These are phyloP conservation scores for Leccinum subtestaceum DNA, from an alignment of 768 basidiomycete species.

Conservation along the genomic window DNA sequence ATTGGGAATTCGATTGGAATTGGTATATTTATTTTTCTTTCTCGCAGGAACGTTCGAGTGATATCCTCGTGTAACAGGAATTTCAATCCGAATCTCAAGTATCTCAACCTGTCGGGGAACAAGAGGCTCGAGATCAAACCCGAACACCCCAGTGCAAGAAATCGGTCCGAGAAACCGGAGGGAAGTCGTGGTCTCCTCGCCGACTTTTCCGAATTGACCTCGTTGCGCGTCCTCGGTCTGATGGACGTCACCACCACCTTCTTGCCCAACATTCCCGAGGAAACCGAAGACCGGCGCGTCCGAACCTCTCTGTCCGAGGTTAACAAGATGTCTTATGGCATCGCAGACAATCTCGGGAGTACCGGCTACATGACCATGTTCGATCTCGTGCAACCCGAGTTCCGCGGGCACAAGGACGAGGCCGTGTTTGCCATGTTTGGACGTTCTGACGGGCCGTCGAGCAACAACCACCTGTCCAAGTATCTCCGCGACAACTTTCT, in stretches of 20 bases:
- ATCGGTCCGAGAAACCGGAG: constrained; percentile 21
- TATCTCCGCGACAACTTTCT: constrained; percentile 83
- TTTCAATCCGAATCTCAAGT: constrained; percentile 88
- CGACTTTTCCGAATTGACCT: constrained; percentile 83
- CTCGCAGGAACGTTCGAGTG: neutral
- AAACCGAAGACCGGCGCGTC: constrained; percentile 85
- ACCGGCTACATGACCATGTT: constrained; percentile 83
- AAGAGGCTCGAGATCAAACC: constrained; percentile 94
- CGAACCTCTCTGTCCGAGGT: constrained; percentile 88
- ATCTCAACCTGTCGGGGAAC: constrained; percentile 97
- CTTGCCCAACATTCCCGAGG: constrained; percentile 69
- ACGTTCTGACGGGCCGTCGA: constrained; percentile 53
- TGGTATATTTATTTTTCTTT: constrained; percentile 53
- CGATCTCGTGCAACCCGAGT: constrained; percentile 88
- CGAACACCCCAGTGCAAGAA: constrained; percentile 40
- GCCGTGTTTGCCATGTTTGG: constrained; percentile 98
- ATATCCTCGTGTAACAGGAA: constrained; percentile 57
- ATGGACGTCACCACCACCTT: constrained; percentile 88
- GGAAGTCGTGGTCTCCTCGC: constrained; percentile 49
- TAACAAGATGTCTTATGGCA: constrained; percentile 92
- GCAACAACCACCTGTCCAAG: constrained; percentile 71
- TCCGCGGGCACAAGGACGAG: constrained; percentile 71
- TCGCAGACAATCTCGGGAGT: constrained; percentile 86
- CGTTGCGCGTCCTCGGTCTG: constrained; percentile 88
- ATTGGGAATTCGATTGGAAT: constrained; percentile 99